These are phyloP conservation scores for Colletotrichum noveboracense DNA, from an alignment of 2,329 filamentous ascomycete species.

Conservation along the genomic window DNA sequence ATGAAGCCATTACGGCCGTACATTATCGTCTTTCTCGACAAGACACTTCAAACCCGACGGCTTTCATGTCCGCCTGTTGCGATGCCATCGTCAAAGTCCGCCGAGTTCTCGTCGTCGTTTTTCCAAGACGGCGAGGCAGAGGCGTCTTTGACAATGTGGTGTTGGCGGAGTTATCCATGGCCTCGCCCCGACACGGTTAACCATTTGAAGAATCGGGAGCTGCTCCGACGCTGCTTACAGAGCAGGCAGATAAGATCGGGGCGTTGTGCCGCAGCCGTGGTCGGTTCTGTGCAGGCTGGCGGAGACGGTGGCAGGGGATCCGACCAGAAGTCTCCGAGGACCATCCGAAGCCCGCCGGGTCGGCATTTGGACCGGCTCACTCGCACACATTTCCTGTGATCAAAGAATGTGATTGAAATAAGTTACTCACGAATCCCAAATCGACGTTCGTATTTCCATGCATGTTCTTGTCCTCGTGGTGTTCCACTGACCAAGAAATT, in stretches of 20 bases:
- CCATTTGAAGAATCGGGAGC: not conserved
- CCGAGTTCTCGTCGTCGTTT: not conserved
- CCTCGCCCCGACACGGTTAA: not conserved
- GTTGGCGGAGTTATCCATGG: not conserved
- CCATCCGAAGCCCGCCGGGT: not conserved
- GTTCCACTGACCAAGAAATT: not conserved
- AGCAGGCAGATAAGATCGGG: not conserved
- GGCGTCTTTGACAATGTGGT: not conserved
- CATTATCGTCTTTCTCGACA: not conserved
- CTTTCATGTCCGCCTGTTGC: not conserved
- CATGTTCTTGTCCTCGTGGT: not conserved
- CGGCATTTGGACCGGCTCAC: not conserved
- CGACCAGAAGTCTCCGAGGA: slow-evolving; percentile 23
- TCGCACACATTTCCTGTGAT: not conserved
- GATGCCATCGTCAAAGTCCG: not conserved
- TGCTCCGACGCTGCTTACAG: not conserved
- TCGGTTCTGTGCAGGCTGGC: not conserved
- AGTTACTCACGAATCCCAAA: not conserved
- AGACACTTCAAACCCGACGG: not conserved
- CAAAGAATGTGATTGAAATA: not conserved
- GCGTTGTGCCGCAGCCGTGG: not conserved
- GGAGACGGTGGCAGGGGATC: not conserved
- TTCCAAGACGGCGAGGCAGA: not conserved
- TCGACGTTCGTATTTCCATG: not conserved
- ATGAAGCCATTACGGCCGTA: not conserved